A percentile compares a stretch with the other conserved stretches of the same genome.
phyloP scores from a whole-genome alignment of 257 asterid species.

The Nicotiana undulata region DNA sequence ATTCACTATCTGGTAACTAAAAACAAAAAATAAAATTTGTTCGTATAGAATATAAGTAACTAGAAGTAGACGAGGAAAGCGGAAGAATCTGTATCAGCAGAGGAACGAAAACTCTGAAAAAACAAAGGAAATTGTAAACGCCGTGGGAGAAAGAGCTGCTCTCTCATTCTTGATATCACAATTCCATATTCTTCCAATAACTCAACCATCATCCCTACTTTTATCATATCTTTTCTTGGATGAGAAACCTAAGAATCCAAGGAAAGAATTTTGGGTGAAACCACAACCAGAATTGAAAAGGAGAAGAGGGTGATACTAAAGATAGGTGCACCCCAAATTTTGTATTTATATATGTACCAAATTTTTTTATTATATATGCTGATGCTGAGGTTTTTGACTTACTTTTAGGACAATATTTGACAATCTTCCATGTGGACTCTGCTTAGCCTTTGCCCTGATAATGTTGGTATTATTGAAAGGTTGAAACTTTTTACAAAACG shows the following conservation, averaged over 20 bases:
- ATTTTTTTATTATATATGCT: too few relatives aligned
- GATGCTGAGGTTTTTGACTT: neutral
- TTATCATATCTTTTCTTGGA: conserved; percentile 38
- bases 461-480: neutral
- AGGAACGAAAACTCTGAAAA: conserved; percentile 25
- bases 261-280: neutral
- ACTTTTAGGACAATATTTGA: neutral
- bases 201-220: conserved; percentile 62
- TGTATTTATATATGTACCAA: neutral
- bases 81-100: conserved; percentile 32
- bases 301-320: neutral
- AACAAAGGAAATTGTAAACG: conserved; percentile 29
- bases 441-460: neutral
- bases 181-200: conserved; percentile 59
- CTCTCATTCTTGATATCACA: conserved; percentile 50
- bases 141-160: conserved; percentile 30
- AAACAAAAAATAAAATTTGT: neutral
- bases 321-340: neutral
- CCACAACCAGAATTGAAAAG: neutral
- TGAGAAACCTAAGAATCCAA: neutral
- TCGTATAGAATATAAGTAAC: neutral
- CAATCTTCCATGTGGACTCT: neutral
- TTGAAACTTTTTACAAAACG: neutral
- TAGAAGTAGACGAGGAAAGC: conserved; percentile 54
- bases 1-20: neutral